These are phyloP conservation scores for Reticulascus tulasneorum DNA, from an alignment of 2,329 filamentous ascomycete genomes.

Conservation along the genomic window DNA sequence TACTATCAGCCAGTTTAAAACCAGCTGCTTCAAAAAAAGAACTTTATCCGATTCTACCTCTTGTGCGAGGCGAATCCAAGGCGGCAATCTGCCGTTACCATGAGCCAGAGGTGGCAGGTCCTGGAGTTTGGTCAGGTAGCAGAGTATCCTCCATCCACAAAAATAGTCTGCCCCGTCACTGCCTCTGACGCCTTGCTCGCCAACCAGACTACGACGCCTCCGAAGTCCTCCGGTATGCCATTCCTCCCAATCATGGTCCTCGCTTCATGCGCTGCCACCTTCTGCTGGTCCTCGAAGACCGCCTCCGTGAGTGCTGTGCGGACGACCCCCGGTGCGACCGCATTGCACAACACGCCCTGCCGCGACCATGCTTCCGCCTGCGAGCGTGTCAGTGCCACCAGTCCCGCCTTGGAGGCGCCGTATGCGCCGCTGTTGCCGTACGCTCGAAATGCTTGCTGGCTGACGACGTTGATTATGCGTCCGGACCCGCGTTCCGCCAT, in stretches of 20 bases:
- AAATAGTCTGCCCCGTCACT: constrained; percentile 28
- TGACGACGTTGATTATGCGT: constrained; percentile 28
- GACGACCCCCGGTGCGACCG: constrained; percentile 26
- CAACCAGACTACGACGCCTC: constrained; percentile 23
- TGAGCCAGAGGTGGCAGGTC: too few relatives aligned
- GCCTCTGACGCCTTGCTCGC: constrained; percentile 25
- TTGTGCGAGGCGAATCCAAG: too few relatives aligned
- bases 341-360: constrained; percentile 27
- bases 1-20: too few relatives aligned
- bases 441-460: constrained; percentile 26
- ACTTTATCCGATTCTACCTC: too few relatives aligned
- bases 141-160: constrained; percentile 31
- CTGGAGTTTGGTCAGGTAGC: too few relatives aligned
- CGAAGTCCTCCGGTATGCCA: constrained; percentile 26
- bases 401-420: constrained; percentile 26
- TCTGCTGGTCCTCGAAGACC: constrained; percentile 18
- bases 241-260: constrained; percentile 27
- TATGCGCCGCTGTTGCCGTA: constrained; percentile 29
- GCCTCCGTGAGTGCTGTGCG: constrained; percentile 21
- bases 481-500: constrained; percentile 27
- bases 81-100: too few relatives aligned
- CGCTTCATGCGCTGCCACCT: constrained; percentile 18
- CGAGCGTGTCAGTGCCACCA: constrained; percentile 25
- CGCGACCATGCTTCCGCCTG: constrained; percentile 31
- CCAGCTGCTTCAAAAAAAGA: too few relatives aligned